Base-by-base conservation (phyloP, 2,329 filamentous ascomycete genomes). In the Apiospora sp. region DNA sequence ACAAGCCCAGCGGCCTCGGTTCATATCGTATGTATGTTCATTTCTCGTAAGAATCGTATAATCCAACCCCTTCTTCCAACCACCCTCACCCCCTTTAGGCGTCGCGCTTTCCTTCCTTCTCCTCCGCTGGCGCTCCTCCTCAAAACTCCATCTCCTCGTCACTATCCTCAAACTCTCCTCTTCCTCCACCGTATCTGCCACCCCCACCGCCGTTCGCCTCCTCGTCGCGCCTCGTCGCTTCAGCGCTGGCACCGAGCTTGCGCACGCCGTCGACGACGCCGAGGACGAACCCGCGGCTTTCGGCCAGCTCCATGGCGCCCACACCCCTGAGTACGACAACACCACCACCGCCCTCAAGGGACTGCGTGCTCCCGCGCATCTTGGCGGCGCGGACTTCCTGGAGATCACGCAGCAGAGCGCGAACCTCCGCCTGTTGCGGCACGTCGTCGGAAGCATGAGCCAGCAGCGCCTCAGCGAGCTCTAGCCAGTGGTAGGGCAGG, bases 401-500 rank as follows among this genome's bases (percentile, higher is more conserved):
- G 75, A 98, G 82, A 79, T 98, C 95, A 71, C 95, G 87, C 74
- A 98, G 81, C 73, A 97, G 81, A 37, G 92, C 89, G 8, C 95
- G 87, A 10, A 97, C 92, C 76, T 92, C 90, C 76, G 95, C 92
- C 2, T 93, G 88, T 0, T 92, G 90, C 78, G 79, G 88, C 69
- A 98, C 89, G 81, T 98, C 95, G 81, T 98, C 95, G 37, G 90
- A 88, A 4, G 95, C 95, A 71, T 94, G 92, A 67, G 95, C 93
- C 2, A 99, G 89, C 67, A 99, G 86, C 80, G 97, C 91, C 83
- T 98, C 95, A 24, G 93, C 92, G 12, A 98, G 85, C 83, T 98
- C 96, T 58, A 97, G 89, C 95, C 96, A 99, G 84, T 98, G 96
- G 81, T 97, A 98, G 0, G 96, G 96, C 44, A 99, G 86, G 19